Evolutionary conservation across 1,284 basidiomycete species (phyloP), one percentile per base, ranked within the genome.

Genomic region (Hymenochaete sp.): DNA sequence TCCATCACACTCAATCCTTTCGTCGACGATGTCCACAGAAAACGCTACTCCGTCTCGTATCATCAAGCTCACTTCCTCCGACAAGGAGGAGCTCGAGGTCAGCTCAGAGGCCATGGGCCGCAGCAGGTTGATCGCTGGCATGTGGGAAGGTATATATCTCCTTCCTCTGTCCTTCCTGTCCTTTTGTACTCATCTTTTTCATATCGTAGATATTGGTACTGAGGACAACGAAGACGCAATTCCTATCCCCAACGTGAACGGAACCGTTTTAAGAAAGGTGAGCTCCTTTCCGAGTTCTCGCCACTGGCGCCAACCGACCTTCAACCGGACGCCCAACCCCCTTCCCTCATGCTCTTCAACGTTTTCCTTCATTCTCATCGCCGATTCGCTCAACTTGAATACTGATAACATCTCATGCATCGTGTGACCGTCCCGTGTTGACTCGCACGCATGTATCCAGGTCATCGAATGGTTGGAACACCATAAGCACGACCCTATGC

Each of bases 381-480:
- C n/a, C n/a, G n/a, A n/a, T n/a, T n/a, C n/a, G n/a, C n/a, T n/a
- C n/a, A n/a, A n/a, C n/a, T n/a, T n/a, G n/a, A n/a, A n/a, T n/a
- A n/a, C n/a, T n/a, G n/a, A n/a, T n/a, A n/a, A n/a, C n/a, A n/a
- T n/a, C n/a, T 19, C 11, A 13, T 21, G 8, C 24, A 3, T 19
- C 19, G 13, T 22, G 22, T 9, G n/a, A 9, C 16, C 7, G 7
- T 29, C 10, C 2, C 22, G 13, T 42, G n/a, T n/a, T n/a, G n/a
- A n/a, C n/a, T n/a, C n/a, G n/a, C n/a, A n/a, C n/a, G n/a, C n/a
- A n/a, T n/a, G n/a, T n/a, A n/a, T n/a, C 27, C 29, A 95, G 91
- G 93, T 98, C 47, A 76, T 99, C 38, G 96, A 99, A 63, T 99
- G 97, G 76, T 98, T 96, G 75, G 93, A 97, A 59, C 93, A 98